Base-by-base conservation (phyloP, 352 stramenopile genomes). In the Pythium sp. region DNA sequence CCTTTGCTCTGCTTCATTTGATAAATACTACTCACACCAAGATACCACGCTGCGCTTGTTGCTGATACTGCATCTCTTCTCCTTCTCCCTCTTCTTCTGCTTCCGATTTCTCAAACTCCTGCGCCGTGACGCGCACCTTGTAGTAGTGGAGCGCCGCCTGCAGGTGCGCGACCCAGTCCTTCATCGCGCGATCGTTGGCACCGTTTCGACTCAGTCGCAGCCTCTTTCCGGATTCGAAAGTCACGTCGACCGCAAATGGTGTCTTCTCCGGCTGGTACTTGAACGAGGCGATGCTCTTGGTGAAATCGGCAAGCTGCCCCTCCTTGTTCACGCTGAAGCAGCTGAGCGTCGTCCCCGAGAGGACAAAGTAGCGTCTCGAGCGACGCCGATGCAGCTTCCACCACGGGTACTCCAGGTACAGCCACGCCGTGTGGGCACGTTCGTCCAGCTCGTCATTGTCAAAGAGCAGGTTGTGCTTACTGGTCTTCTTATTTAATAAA, bases 271-370 rank as follows among this genome's bases (percentile, higher is more conserved):
- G 8, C 18, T 78, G 30, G 60, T 77, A 77, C n/a, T 36, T 46
- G 15, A 64, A 75, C 14, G 54, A 58, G n/a, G 58, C 62, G 62
- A 87, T 56, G 5, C n/a, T 66, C 26, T 60, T 36, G 9, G 67
- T 74, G 59, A 83, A 83, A 5, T 65, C 63, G 7, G 80, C 72
- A 0, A 62, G 43, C 46, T 85, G 75, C 26, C 78, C 78, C 64
- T 84, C 78, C 51, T 78, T 79, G 66, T 88, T 88, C 12, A 86
- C 72, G 46, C 64, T 70, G 64, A 88, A 88, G 64, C 76, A 82
- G 74, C 80, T 84, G 43, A 86, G 57, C 12, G 51, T 81, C 20
- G 59, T 66, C 2, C 71, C 74, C 5, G 72, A 82, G 57, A 86
- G 72, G 41, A 85, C 78, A 24, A 86, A 80, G 62, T 83, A 82